A percentile compares a stretch with the other conserved stretches of the same genome.
Evolutionary conservation across 192 early-diverging fungal species (phyloP).

Genomic region (Chytriomyces sp.): DNA sequence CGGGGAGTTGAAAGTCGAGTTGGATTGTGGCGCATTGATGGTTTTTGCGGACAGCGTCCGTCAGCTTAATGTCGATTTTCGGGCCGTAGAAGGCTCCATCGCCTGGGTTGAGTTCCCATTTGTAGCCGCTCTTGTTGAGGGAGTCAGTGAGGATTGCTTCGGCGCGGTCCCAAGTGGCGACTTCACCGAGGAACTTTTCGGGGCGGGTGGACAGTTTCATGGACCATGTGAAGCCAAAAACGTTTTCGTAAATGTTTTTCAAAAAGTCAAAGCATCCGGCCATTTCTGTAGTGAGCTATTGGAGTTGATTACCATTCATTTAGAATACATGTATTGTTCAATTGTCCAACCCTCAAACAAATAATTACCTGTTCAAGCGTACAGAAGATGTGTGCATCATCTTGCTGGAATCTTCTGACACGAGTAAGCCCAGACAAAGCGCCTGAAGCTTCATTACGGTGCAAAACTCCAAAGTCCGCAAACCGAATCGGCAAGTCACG

Average conservation of each 20-base stretch:
- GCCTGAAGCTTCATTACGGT: constrained; percentile 85
- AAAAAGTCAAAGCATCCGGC: constrained; percentile 83
- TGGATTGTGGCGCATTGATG: constrained; percentile 98
- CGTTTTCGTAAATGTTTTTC: constrained; percentile 78
- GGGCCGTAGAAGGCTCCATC: constrained; percentile 99
- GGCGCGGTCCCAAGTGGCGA: constrained; percentile 89
- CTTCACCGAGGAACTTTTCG: constrained; percentile 90
- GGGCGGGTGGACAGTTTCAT: constrained; percentile 94
- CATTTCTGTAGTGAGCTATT: constrained; percentile 79
- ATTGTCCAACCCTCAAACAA: background rate
- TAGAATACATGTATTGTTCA: background rate
- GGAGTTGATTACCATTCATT: background rate
- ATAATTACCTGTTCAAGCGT: constrained; percentile 70
- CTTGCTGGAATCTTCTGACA: constrained; percentile 97
- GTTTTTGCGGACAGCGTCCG: constrained; percentile 86
- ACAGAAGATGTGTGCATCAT: constrained; percentile 99
- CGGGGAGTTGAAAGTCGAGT: constrained; percentile 96
- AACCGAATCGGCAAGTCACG: constrained; percentile 92
- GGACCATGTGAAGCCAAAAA: constrained; percentile 92
- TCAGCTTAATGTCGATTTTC: constrained; percentile 97
- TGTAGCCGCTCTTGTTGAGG: constrained; percentile 78
- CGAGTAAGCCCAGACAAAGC: constrained; percentile 94
- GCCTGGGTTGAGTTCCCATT: constrained; percentile 88
- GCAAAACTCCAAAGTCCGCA: constrained; percentile 97
- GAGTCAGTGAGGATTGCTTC: constrained; percentile 82